Evolutionary conservation across 768 basidiomycete genomes (phyloP).

Genomic region (Leccinum truebloodii): DNA sequence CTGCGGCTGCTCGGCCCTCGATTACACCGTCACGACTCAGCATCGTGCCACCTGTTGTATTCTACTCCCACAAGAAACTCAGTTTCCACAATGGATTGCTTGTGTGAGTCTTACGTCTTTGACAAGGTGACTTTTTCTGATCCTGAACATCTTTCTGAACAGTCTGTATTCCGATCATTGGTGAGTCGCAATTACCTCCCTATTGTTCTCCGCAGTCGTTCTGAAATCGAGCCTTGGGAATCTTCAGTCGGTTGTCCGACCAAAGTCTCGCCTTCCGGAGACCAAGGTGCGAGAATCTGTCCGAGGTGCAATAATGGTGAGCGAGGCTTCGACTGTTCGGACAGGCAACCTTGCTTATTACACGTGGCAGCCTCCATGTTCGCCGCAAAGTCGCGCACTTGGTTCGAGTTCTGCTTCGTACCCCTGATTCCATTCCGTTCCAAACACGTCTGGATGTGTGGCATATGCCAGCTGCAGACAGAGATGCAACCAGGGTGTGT

Average conservation of each 20-base stretch:
- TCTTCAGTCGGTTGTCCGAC: conserved; percentile 66
- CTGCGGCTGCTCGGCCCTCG: neutral
- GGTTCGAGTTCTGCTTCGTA: conserved; percentile 79
- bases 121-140: neutral
- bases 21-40: neutral
- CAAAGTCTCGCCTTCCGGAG: conserved; percentile 54
- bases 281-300: conserved; percentile 56
- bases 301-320: conserved; percentile 73
- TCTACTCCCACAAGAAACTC: neutral
- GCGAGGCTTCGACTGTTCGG: conserved; percentile 9
- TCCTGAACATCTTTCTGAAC: conserved; percentile 3
- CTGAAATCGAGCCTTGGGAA: conserved; percentile 3
- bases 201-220: conserved; percentile 12
- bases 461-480: conserved; percentile 67
- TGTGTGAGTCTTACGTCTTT: conserved; percentile 9
- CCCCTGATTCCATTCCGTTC: conserved; percentile 66
- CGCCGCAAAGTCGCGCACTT: conserved; percentile 61
- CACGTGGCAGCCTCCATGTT: conserved; percentile 52
- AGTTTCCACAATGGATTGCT: conserved; percentile 5
- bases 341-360: neutral
- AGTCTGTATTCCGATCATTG: conserved; percentile 56
- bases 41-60: no score
- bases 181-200: conserved; percentile 34
- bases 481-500: conserved; percentile 53
- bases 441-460: conserved; percentile 68